These are phyloP conservation scores for Suhomyces wounanorum DNA, from an alignment of 1,139 yeast species.

Conservation along the genomic window DNA sequence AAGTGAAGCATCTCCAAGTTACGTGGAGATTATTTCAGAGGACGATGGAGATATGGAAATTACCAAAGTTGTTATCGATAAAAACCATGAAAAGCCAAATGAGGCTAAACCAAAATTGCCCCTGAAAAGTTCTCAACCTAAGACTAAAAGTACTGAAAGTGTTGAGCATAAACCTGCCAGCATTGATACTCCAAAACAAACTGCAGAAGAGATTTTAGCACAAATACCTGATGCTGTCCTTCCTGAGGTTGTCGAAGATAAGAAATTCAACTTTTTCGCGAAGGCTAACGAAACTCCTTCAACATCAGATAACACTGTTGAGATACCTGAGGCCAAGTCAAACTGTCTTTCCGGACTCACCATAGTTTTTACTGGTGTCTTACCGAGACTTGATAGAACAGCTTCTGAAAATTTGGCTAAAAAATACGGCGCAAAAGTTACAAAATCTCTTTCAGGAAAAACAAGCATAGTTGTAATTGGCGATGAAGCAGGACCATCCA, in stretches of 20 bases:
- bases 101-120: not conserved
- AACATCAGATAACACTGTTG: constrained; percentile 24
- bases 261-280: constrained; percentile 57
- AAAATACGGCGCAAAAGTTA: constrained; percentile 90
- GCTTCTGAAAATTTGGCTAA: constrained; percentile 77
- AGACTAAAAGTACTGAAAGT: not conserved
- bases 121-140: not conserved
- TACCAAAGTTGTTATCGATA: not conserved
- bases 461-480: constrained; percentile 92
- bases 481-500: constrained; percentile 96
- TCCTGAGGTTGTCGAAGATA: constrained; percentile 55
- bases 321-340: constrained; percentile 74
- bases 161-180: not conserved
- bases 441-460: constrained; percentile 80
- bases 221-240: constrained; percentile 70
- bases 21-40: not conserved
- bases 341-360: constrained; percentile 86
- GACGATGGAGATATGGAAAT: not conserved
- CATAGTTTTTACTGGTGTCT: constrained; percentile 88
- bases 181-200: constrained; percentile 18
- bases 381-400: constrained; percentile 78
- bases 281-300: constrained; percentile 31
- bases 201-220: constrained; percentile 58
- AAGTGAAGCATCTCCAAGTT: constrained; percentile 2
- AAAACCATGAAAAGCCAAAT: not conserved